These are phyloP conservation scores for Penicillium crystallinum DNA, from an alignment of 495 filamentous ascomycete genomes.

Conservation along the genomic window DNA sequence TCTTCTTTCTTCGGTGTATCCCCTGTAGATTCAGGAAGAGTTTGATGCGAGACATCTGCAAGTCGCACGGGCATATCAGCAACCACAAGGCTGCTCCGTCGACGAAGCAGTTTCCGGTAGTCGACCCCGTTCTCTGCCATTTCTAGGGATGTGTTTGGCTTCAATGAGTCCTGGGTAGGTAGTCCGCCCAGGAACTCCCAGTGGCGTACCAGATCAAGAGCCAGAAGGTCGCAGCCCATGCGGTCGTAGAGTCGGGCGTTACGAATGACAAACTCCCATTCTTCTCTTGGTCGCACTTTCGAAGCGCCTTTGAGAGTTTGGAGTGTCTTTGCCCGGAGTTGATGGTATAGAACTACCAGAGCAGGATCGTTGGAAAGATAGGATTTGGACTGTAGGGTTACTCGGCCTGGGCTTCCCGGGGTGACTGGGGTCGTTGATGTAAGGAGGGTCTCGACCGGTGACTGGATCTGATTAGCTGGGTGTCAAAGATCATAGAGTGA, in stretches of 20 bases:
- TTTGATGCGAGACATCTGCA: constrained; percentile 2
- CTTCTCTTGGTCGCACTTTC: constrained; percentile 70
- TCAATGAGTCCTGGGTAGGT: constrained; percentile 26
- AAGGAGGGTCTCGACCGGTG: constrained; percentile 69
- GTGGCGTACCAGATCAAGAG: constrained; percentile 72
- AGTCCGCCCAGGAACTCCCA: constrained; percentile 71
- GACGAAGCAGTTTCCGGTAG: constrained; percentile 61
- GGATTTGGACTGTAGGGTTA: constrained; percentile 60
- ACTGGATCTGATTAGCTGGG: constrained; percentile 41
- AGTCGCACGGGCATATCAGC: constrained; percentile 60
- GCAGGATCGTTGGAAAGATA: constrained; percentile 90
- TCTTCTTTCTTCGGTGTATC: constrained; percentile 9
- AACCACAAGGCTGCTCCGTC: constrained; percentile 73
- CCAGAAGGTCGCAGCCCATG: constrained; percentile 95
- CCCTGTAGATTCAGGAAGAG: constrained; percentile 15
- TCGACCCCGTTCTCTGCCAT: constrained; percentile 46
- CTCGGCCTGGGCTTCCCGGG: constrained; percentile 38
- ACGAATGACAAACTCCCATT: constrained; percentile 88
- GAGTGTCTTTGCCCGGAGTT: constrained; percentile 77
- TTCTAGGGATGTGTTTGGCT: constrained; percentile 15
- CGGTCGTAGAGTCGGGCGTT: constrained; percentile 84
- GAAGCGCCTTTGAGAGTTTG: constrained; percentile 81
- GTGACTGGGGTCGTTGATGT: constrained; percentile 35
- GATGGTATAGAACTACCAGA: constrained; percentile 77
- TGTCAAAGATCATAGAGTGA: not conserved